Evolutionary conservation across 768 basidiomycete species (phyloP).

Genomic region (Tylopilus balloui): DNA sequence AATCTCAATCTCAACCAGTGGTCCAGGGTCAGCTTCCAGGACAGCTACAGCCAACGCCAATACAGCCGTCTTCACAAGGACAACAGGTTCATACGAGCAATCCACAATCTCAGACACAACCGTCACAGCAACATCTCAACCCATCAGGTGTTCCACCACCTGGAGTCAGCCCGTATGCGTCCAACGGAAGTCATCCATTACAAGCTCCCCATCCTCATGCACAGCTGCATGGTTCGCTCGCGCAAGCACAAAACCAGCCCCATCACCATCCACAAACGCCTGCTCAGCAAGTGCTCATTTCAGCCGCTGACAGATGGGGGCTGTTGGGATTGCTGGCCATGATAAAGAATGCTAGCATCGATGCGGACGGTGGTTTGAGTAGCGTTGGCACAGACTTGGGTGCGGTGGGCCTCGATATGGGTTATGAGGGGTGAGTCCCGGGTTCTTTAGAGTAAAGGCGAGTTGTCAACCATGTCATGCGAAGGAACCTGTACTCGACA

Average conservation of each 20-base stretch:
- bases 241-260: constrained; percentile 30
- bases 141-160: constrained; percentile 48
- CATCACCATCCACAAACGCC: constrained; percentile 76
- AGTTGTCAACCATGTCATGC: constrained; percentile 20
- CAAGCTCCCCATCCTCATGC: constrained; percentile 32
- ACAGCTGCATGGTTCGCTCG: constrained; percentile 31
- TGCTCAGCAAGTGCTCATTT: constrained; percentile 87
- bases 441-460: constrained; percentile 18
- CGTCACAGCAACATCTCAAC: constrained; percentile 44
- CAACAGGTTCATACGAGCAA: constrained; percentile 32
- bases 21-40: constrained; percentile 21
- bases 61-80: constrained; percentile 28
- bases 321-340: constrained; percentile 79
- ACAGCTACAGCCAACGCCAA: constrained; percentile 16
- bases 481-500: constrained; percentile 76
- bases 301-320: constrained; percentile 94
- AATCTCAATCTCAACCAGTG: constrained; percentile 22
- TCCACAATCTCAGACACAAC: constrained; percentile 28
- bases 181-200: constrained; percentile 35
- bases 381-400: constrained; percentile 89
- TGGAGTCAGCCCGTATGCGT: constrained; percentile 31
- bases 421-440: constrained; percentile 66
- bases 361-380: constrained; percentile 76
- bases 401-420: constrained; percentile 89
- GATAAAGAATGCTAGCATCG: constrained; percentile 74